Base-by-base conservation (phyloP, 2,329 filamentous ascomycete genomes). In the Hawksworthiomyces lignivorus region DNA sequence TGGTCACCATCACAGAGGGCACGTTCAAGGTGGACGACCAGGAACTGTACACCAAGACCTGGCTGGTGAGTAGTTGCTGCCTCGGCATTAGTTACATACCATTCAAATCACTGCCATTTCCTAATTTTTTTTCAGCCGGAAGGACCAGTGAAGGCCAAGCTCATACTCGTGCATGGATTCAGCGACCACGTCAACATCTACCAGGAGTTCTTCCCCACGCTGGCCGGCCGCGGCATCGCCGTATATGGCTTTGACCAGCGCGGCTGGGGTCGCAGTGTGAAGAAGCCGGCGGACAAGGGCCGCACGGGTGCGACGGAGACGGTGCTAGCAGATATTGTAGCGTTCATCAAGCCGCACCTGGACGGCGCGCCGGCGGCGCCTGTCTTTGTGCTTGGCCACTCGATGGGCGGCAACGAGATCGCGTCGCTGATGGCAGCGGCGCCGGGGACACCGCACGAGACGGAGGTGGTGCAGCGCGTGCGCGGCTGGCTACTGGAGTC, bases 161-260 rank as follows among this genome's bases (percentile, higher is more conserved):
- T 94, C 37, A 70, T 92, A 54, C 84, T 94, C 62, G 67, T 96
- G 49, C 89, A 96, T 64, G 89, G 89, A 54, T 96, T 89, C 70
- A 87, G 80, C 60, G 89, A 95, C 62, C 87, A 94, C 62, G 68
- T 84, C 60, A 80, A 84, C 62, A 76, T 79, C 45, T 94, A 95
- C 65, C 74, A 80, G 56, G 71, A 73, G 42, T 74, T 95, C 55
- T 90, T 92, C 63, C 72, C 79, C 6, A 67, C 64, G 12, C 73
- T 96, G 36, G 82, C 84, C 18, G 65, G 69, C 10, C 73, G 73
- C 41, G 85, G 84, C 48, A 88, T 96, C 53, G 79, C 85, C 54
- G 75, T 87, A 36, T 77, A 83, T 55, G 73, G 77, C 48, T 85
- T 89, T 59, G 89, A 96, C 61, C 89, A 95, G 68, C 80, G 79